phyloP scores from a whole-genome alignment of 176 grass and related monocot genomes.

The Oryza officinalis region DNA sequence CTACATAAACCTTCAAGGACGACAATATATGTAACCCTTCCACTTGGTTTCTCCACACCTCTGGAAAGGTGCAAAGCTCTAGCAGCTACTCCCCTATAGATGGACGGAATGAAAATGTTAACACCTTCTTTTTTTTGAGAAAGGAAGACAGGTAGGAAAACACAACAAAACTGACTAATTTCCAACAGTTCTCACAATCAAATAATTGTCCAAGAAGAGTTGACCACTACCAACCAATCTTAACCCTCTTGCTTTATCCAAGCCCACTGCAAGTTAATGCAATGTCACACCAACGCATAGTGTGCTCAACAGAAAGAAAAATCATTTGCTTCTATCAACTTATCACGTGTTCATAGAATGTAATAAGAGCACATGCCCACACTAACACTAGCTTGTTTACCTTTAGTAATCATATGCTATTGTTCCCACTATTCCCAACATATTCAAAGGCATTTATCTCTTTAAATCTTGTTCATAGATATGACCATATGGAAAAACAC shows the following conservation, averaged over 20 bases:
- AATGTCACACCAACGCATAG: neutral
- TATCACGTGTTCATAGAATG: conserved; percentile 16
- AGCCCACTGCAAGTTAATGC: neutral
- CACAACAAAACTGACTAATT: neutral
- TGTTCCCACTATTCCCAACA: neutral
- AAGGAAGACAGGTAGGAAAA: conserved; percentile 1
- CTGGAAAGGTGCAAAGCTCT: conserved; percentile 97
- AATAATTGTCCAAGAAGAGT: conserved; percentile 4
- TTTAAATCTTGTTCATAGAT: neutral
- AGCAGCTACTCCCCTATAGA: conserved; percentile 93
- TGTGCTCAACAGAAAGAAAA: neutral
- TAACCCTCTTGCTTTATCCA: conserved; percentile 14
- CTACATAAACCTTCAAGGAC: conserved; percentile 97
- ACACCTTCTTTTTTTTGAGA: neutral
- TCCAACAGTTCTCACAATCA: neutral
- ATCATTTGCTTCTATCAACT: conserved; percentile 1
- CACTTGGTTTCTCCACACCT: conserved; percentile 98
- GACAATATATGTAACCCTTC: conserved; percentile 92
- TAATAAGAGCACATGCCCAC: neutral
- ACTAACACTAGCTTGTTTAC: neutral
- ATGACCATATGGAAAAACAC: neutral
- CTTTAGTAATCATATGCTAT: neutral
- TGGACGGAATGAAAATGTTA: conserved; percentile 15
- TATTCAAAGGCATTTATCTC: conserved; percentile 20
- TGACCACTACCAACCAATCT: neutral